Evolutionary conservation across 2,329 filamentous ascomycete genomes (phyloP), one percentile per base, ranked within the genome.

Genomic region (Alternaria rosae): DNA sequence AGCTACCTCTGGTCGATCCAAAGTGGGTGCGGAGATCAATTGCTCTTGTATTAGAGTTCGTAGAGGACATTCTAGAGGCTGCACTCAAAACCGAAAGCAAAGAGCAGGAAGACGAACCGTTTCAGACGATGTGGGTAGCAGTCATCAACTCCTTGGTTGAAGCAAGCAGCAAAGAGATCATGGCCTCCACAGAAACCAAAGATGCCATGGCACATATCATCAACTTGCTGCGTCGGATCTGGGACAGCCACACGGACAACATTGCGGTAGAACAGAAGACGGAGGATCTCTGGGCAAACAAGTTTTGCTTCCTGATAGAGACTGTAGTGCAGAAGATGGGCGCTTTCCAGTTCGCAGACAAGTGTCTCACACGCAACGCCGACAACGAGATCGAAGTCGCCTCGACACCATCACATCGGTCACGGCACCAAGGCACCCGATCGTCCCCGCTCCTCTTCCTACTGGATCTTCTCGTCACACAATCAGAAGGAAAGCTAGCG

Each of bases 11-110:
- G 7, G 82, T 98, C 7, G 93, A 98, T 72, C 85, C 91, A 5
- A 93, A 91, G 82, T 99, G 95, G 95, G 84, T 96, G 12, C 88
- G 94, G 55, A 90, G 87, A 61, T 92, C 92, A 64, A 82, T 91
- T 5, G 75, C 82, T 2, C 85, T 84, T 44, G 85, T 97, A 5
- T 86, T 97, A n/a, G 81, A 79, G 12, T 82, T 88, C 6, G 81
- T 90, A 17, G 85, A 88, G 69, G 80, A 80, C 3, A 78, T 88
- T 8, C 76, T 90, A 26, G 81, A 82, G 52, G 78, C 79, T 10
- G 83, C 82, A 2, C 78, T 85, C 15, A 87, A 85, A 82, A 74
- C 78, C 6, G 62, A 63, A 20, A 71, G 67, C 20, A 66, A 68
- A 10, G 58, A 64, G n/a, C 75, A 80, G 11, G 75, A 75, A 42